Evolutionary conservation across 2,329 filamentous ascomycete genomes (phyloP), one percentile per base, ranked within the genome.

Genomic region (Epichloe festucae): DNA sequence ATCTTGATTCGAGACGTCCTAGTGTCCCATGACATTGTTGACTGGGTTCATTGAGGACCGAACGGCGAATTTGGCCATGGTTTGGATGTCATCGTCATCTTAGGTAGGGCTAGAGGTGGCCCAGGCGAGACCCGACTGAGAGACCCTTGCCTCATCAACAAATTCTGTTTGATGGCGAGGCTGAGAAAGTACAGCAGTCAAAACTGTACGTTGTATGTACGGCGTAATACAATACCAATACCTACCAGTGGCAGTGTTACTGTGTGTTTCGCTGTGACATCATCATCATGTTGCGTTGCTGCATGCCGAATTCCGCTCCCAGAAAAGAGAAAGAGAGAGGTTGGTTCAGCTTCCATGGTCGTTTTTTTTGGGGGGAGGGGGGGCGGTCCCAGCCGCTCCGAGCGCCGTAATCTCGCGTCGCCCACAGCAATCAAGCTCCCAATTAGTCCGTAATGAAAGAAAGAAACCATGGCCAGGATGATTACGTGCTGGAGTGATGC

Each of bases 131-230:
- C 39, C 46, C n/a, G 39, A 42, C 39, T 49, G 3, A 21, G 46
- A 23, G 61, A 61, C 60, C 58, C 55, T 59, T 53, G 57, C 21
- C 55, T 55, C 51, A 43, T 55, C 54, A 52, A 57, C 56, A 52
- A 52, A 52, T 52, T 58, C 21, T 23, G 21, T 23, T 23, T 23
- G 62, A 44, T 15, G 48, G 11, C 48, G 48, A 50, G 48, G 41
- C 48, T 50, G 41, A 44, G 19, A 6, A 21, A 43, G 27, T n/a
- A 42, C 23, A 43, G 15, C 27, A 23, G 39, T 21, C 19, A 15
- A n/a, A n/a, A 7, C 10, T 27, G 40, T 34, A 42, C 12, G 41
- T 35, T 38, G 31, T 27, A 42, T 38, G 31, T 27, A 42, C 17
- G 15, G 17, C 21, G 12, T 39, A 39, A 10, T 39, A 39, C 12